Evolutionary conservation across 495 filamentous ascomycete genomes (phyloP), one percentile per base, ranked within the genome.

Genomic region (Friedmanniomyces endolithicus): DNA sequence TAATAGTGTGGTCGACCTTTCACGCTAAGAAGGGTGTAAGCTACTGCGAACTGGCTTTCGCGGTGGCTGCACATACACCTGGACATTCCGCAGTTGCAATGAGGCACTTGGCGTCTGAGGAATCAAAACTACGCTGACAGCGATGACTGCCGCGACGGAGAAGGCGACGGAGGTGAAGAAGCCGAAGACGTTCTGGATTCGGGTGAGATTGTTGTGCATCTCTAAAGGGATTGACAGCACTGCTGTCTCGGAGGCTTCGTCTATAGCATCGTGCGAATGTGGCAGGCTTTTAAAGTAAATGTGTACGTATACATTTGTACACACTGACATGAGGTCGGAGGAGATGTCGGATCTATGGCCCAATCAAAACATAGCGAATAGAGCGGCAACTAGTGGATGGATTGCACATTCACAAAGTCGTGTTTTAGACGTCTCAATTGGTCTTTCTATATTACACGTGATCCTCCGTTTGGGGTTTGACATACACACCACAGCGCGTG

Each of bases 81-180:
- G 88, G 39, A 94, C 79, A 70, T 88, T 87, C 59, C 79, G 82
- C 48, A 94, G 63, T 52, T 79, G 72, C 22, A 95, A 72, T 43
- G 68, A 76, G 25, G 81, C 79, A 19, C 69, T 78, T 6, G 86
- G 84, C 14, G 74, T 72, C 44, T 88, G 82, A 1, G 85, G 80
- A 35, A 79, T 74, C n/a, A 89, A 47, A 27, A 95, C 68, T 48
- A 86, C 84, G 7, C 88, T 87, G 40, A 83, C 65, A 39, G 92
- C 90, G 57, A 94, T 84, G 20, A 90, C 67, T 17, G 79, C 77
- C 39, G 83, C 88, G 24, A 95, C 82, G 56, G 78, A 76, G 66
- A 92, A 90, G 31, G 85, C 83, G 53, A 95, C 90, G 31, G 89
- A 92, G 25, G 90, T 96, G 76, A 97, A 96, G 80, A 94, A 94